These are phyloP conservation scores for Diaporthe citriasiana DNA, from an alignment of 2,329 filamentous ascomycete genomes.

Conservation along the genomic window DNA sequence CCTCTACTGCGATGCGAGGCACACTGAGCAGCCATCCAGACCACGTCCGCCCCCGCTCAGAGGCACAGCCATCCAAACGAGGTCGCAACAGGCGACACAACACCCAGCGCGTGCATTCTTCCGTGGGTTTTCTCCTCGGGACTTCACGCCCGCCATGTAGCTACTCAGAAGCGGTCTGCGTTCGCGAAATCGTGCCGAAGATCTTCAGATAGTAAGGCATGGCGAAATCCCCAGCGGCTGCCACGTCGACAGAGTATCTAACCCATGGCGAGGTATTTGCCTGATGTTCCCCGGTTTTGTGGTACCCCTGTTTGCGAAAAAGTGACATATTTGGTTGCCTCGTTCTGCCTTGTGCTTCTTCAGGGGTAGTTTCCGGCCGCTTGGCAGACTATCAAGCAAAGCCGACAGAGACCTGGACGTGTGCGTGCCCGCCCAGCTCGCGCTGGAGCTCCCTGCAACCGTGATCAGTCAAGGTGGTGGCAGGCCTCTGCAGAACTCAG, in stretches of 20 bases:
- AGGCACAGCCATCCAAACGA: background rate
- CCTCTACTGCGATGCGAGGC: background rate
- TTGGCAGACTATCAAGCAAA: background rate
- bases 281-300: background rate
- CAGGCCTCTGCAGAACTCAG: background rate
- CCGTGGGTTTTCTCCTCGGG: too few species aligned
- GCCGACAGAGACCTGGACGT: background rate
- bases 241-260: background rate
- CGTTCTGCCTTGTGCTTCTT: conserved; percentile 4
- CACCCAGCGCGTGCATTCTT: background rate
- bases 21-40: background rate
- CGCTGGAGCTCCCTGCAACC: background rate
- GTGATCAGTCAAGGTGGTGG: background rate
- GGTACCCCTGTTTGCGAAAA: background rate
- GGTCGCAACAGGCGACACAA: background rate
- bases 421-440: background rate
- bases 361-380: background rate
- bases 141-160: background rate
- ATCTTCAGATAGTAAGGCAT: background rate
- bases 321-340: conserved; percentile 6
- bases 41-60: background rate
- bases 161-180: background rate
- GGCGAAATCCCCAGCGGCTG: conserved; percentile 1
- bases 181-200: background rate
- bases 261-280: background rate